Base-by-base conservation (phyloP, 352 stramenopile species). In the Globisporangium perplexum region DNA sequence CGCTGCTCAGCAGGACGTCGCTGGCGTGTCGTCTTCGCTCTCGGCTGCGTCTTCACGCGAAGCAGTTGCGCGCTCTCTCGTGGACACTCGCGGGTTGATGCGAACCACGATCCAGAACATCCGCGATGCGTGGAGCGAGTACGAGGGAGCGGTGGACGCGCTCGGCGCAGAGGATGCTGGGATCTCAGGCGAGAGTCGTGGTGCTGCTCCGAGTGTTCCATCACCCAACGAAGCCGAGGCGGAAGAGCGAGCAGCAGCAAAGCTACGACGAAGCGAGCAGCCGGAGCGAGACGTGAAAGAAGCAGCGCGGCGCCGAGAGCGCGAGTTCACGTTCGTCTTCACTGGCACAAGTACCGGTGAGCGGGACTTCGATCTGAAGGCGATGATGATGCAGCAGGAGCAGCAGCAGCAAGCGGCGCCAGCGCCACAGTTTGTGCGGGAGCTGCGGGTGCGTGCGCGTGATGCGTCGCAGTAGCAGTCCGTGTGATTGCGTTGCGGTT, bases 311-410 rank as follows among this genome's bases (percentile, higher is more conserved):
- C 14, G 31, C 26, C 49, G 22, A 2, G 49, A 47, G 28, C 54
- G 18, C 55, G 63, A 43, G 28, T 48, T 41, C 47, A 74, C 78
- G 47, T 47, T 84, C 47, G 67, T 90, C 17, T 90, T 88, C 53
- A 88, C 74, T 20, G 79, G 74, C n/a, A 90, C 79, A 22, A 90
- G 79, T 53, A 90, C 71, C 3, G 79, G 76, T 42, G 74, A 90
- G 43, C 68, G 68, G 23, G 75, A 67, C 23, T 86, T 90, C 41
- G 79, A 90, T 50, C 62, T 90, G 23, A 50, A 72, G 42, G 62
- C 59, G 28, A 57, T 78, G 11, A 45, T 85, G n/a, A 54, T 59
- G 23, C 68, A 74, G 23, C 74, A 71, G 22, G 57, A 76, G 33
- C 33, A 70, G 39, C 42, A 18, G 44, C 23, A 42, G 20, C 46